These are phyloP conservation scores for Cercophora samala DNA, from an alignment of 495 filamentous ascomycete species.

Conservation along the genomic window DNA sequence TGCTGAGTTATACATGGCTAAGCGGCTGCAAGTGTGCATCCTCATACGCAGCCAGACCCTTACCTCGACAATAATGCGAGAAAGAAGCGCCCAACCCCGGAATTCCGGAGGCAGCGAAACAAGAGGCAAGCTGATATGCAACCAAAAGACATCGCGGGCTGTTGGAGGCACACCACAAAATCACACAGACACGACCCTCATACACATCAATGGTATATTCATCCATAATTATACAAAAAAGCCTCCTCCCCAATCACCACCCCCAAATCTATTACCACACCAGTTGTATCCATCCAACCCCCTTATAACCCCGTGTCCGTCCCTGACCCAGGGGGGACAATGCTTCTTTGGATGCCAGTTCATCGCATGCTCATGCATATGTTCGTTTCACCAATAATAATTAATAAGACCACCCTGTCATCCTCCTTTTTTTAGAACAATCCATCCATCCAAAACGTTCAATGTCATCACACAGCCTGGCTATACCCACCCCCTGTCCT, in stretches of 20 bases:
- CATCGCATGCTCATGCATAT: not conserved
- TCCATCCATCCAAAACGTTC: not conserved
- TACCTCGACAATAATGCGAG: no score
- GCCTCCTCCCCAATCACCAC: not conserved
- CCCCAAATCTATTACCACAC: not conserved
- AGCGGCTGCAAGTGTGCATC: no score
- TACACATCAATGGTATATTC: not conserved
- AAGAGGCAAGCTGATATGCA: no score
- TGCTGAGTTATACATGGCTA: no score
- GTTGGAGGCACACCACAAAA: not conserved
- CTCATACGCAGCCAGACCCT: no score
- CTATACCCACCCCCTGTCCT: slow-evolving; percentile 45
- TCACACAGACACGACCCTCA: not conserved
- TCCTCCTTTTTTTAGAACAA: slow-evolving; percentile 5
- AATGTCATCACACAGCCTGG: slow-evolving; percentile 43
- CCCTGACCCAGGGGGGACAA: not conserved
- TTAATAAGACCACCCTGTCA: not conserved
- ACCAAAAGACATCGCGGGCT: no score
- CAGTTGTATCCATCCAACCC: not conserved
- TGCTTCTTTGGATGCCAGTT: not conserved
- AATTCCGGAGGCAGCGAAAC: no score
- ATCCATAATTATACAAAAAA: not conserved
- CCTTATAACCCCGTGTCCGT: not conserved
- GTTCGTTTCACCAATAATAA: slow-evolving; percentile 3
- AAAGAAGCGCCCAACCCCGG: no score